Percentiles rank a stretch among this genome's conserved stretches.
phyloP scores from a whole-genome alignment of 225 moss, liverwort and hornwort genomes.

The Straminergon stramineum region DNA sequence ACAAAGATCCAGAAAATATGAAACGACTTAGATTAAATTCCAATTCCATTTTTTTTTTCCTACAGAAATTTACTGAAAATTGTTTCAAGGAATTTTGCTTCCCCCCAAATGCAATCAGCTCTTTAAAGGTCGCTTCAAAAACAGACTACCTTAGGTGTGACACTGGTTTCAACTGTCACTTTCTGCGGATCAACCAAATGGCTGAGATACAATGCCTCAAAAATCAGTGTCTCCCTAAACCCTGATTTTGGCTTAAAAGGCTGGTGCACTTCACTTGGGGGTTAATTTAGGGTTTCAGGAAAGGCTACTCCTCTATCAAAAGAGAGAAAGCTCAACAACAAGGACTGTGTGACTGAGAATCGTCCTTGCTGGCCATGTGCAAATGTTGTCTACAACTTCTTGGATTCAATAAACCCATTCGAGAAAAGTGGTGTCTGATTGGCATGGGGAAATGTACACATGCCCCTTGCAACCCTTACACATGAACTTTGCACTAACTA shows the following conservation, averaged over 20 bases:
- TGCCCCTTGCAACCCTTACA: neutral
- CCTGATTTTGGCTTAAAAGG: neutral
- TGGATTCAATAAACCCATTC: neutral
- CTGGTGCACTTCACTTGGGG: too few relatives aligned
- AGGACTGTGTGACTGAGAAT: neutral
- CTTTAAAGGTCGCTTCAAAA: neutral
- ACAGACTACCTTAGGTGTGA: neutral
- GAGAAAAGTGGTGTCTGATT: neutral
- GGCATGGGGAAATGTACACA: neutral
- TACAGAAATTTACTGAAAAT: too few relatives aligned
- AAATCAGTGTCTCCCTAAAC: neutral
- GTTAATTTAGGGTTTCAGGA: too few relatives aligned
- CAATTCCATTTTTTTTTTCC: neutral
- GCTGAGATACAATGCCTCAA: neutral
- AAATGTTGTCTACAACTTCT: neutral
- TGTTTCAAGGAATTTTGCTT: neutral
- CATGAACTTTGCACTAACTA: neutral
- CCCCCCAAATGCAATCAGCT: neutral
- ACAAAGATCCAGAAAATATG: neutral
- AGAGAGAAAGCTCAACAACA: neutral
- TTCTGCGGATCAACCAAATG: neutral
- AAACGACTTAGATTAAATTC: neutral
- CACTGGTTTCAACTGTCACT: neutral
- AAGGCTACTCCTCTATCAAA: neutral
- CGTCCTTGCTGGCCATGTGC: neutral